Conservation (phyloP, 2,329 filamentous ascomycete genomes). For the Phyllosticta citriasiana region DNA sequence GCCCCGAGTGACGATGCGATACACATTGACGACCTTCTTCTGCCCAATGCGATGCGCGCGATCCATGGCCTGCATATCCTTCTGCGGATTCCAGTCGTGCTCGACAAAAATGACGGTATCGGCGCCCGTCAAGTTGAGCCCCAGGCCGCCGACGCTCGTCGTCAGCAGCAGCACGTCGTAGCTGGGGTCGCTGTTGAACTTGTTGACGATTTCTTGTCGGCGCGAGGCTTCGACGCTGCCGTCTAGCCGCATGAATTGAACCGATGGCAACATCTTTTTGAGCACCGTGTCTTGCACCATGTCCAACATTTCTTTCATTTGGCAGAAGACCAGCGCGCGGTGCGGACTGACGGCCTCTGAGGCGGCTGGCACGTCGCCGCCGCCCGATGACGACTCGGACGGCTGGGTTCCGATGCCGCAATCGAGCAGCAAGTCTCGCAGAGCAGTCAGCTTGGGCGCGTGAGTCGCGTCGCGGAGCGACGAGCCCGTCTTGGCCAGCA, state of each 20-base stretch:
- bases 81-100: conserved; percentile 99
- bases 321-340: conserved; percentile 92
- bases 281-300: conserved; percentile 95
- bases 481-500: conserved; percentile 68
- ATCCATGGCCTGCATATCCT: conserved; percentile 98
- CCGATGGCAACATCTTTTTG: conserved; percentile 79
- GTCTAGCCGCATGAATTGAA: conserved; percentile 89
- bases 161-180: conserved; percentile 92
- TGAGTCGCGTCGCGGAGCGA: conserved; percentile 76
- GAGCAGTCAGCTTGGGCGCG: conserved; percentile 82
- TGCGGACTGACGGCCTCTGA: conserved; percentile 86
- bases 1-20: conserved; percentile 88
- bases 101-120: conserved; percentile 99
- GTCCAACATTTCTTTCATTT: conserved; percentile 99
- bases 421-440: conserved; percentile 91
- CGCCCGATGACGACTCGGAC: conserved; percentile 21
- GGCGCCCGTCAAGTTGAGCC: conserved; percentile 88
- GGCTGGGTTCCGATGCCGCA: conserved; percentile 74
- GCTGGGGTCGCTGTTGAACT: conserved; percentile 94
- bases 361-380: conserved; percentile 47
- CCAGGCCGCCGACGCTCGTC: conserved; percentile 87
- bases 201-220: conserved; percentile 95
- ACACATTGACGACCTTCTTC: conserved; percentile 99
- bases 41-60: conserved; percentile 95
- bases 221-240: conserved; percentile 86